phyloP scores from a whole-genome alignment of 2,329 filamentous ascomycete species.

The Fusarium verrucosum region DNA sequence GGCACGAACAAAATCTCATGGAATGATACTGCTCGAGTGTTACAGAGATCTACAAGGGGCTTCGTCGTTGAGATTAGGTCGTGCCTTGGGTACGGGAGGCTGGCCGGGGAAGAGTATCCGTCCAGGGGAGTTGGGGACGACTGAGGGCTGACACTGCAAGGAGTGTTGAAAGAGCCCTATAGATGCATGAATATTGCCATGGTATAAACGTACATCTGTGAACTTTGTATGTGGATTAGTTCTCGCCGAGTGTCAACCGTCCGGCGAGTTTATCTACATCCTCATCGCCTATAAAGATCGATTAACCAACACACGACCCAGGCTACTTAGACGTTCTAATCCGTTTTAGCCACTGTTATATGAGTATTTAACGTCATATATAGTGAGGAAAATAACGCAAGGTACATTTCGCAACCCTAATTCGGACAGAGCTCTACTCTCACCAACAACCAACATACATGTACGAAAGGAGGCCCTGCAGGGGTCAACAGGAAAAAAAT shows the following conservation, averaged over 20 bases:
- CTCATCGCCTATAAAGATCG: neutral
- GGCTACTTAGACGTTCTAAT: neutral
- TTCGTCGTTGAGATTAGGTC: too few relatives aligned
- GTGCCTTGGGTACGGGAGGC: neutral
- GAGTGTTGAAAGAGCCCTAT: neutral
- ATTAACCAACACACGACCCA: neutral
- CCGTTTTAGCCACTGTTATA: neutral
- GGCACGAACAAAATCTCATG: neutral
- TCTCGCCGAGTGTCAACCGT: neutral
- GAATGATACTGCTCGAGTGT: neutral
- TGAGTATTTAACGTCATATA: rapidly evolving
- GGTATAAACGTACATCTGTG: neutral
- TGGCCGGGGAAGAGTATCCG: neutral
- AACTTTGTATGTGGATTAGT: neutral
- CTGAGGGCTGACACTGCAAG: neutral
- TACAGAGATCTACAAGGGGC: neutral
- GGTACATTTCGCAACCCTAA: neutral
- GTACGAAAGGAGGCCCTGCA: neutral
- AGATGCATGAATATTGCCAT: too few relatives aligned
- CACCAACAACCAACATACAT: slow-evolving; percentile 18
- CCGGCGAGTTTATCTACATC: neutral
- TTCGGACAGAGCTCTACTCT: neutral
- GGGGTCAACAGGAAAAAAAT: neutral
- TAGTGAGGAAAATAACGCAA: neutral
- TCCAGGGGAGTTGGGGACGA: neutral